Percentiles rank a stretch among this genome's conserved stretches.
These are phyloP conservation scores for Cyclotella distinguenda DNA, from an alignment of 108 stramenopile genomes.

Conservation along the genomic window DNA sequence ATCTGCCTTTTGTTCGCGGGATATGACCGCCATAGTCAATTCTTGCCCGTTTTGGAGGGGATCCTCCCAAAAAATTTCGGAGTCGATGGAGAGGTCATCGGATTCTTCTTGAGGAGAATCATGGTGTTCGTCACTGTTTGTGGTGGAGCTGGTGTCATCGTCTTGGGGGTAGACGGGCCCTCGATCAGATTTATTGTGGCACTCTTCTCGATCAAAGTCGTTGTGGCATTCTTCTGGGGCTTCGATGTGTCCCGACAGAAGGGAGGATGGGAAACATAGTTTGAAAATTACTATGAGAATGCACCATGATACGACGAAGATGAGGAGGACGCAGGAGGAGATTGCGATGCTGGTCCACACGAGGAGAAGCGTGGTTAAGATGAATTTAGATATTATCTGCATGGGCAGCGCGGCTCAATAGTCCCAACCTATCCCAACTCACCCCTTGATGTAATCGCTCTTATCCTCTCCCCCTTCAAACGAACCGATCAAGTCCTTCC, in stretches of 20 bases:
- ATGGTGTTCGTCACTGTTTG: slow-evolving; percentile 6
- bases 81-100: slow-evolving; percentile 16
- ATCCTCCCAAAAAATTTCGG: slow-evolving; percentile 17
- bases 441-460: slow-evolving; percentile 35
- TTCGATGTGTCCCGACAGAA: slow-evolving; percentile 22
- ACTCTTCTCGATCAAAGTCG: neutral
- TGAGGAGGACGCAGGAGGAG: slow-evolving; percentile 31
- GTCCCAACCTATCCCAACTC: slow-evolving; percentile 1
- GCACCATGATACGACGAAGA: slow-evolving; percentile 23
- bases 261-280: slow-evolving; percentile 14
- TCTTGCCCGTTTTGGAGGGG: slow-evolving; percentile 17
- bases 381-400: neutral
- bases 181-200: neutral
- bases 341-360: slow-evolving; percentile 22
- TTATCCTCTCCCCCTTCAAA: slow-evolving; percentile 18
- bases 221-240: slow-evolving; percentile 14
- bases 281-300: slow-evolving; percentile 15
- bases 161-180: slow-evolving; percentile 10
- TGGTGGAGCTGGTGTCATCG: slow-evolving; percentile 27
- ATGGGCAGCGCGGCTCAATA: neutral
- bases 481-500: slow-evolving; percentile 13
- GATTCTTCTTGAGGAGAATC: slow-evolving; percentile 25
- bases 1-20: slow-evolving; percentile 27
- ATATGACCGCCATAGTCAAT: slow-evolving; percentile 35
- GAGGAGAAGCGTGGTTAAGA: neutral